Evolutionary conservation across 441 rosid species (phyloP), one percentile per base, ranked within the genome.

Genomic region (Populus trichocarpa): DNA sequence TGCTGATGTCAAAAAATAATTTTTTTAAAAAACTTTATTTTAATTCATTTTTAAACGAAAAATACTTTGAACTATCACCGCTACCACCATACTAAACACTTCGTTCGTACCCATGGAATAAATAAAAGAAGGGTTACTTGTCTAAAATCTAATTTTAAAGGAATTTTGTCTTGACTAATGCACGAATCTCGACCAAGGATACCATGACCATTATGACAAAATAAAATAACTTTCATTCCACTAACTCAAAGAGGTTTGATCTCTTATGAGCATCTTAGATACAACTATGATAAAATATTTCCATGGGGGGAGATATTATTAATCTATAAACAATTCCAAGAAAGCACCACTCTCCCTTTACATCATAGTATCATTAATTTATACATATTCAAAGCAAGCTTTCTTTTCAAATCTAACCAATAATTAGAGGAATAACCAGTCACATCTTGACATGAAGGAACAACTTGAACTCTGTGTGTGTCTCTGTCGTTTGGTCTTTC

Each of bases 401-500:
- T 18, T 1, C 22, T 18, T 16, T 53, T 16, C 22, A 30, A 30
- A 30, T 30, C 32, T 30, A 20, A 40, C 40, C 63, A 65, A 74
- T 66, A 65, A 65, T 20, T 40, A 40, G 26, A 20, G 2, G 18
- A 30, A 30, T 30, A 30, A 30, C 32, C 32, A 30, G 32, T 40
- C 77, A 67, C 64, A 75, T 64, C 40, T 11, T 9, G 11, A 36
- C 36, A 23, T 23, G 11, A 16, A 18, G 59, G 53, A 32, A 73
- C 46, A 73, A 13, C 36, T 63, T 16, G 16, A 74, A 40, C 38
- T 30, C 38, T 30, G 32, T 30, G 32, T 38, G 2, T 9, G 11
- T 9, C 30, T 6, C 53, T 50, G 2, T 22, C 6, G 28, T 72
- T 77, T 82, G 82, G 73, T 67, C 78, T 80, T 80, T 63, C 87